Conservation (phyloP, 371 early-diverging fungal species). For the Mucor circinelloides region DNA sequence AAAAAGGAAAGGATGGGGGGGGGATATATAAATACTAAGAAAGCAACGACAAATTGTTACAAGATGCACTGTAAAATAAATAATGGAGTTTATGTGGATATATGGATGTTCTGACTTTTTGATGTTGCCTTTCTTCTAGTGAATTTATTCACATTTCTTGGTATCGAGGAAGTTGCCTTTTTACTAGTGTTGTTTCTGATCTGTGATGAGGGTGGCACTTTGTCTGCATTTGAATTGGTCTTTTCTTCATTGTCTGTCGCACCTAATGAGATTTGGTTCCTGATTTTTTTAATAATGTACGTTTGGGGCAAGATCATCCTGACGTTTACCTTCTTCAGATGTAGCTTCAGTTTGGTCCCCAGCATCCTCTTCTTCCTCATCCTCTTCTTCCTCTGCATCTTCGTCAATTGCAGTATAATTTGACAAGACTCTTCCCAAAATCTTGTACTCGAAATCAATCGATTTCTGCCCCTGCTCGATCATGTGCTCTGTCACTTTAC, state of each 20-base stretch:
- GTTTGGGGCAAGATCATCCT: background rate
- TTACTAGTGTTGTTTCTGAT: background rate
- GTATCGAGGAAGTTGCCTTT: background rate
- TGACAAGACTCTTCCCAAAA: conserved; percentile 41
- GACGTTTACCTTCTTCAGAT: background rate
- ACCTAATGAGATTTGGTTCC: background rate
- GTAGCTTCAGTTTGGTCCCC: background rate
- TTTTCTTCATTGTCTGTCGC: background rate
- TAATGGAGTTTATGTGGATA: background rate
- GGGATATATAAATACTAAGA: background rate
- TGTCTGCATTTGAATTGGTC: background rate
- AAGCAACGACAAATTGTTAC: background rate
- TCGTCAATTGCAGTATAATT: conserved; percentile 25
- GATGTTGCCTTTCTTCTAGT: background rate
- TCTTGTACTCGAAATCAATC: conserved; percentile 41
- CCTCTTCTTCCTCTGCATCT: conserved; percentile 6
- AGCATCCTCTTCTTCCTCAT: background rate
- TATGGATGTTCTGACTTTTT: background rate
- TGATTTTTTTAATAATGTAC: background rate
- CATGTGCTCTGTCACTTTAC: conserved; percentile 43
- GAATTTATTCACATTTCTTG: background rate
- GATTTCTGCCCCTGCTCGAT: conserved; percentile 46
- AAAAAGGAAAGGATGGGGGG: background rate
- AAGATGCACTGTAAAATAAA: background rate
- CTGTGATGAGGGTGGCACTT: background rate